Conservation (phyloP, 179 eudicot genomes). For the Silene coronaria region DNA sequence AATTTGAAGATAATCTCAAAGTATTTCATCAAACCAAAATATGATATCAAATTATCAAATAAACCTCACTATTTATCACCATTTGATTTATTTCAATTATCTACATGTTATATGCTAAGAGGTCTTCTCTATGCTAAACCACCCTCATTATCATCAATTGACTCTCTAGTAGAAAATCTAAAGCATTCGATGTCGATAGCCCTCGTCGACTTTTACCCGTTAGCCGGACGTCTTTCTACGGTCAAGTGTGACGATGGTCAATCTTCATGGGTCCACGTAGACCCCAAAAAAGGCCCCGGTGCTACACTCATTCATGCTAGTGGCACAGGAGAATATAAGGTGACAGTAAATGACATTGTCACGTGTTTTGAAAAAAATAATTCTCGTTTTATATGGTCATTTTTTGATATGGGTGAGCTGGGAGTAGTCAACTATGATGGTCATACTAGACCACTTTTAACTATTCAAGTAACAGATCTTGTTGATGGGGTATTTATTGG, state of each 20-base stretch:
- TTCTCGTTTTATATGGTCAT: not conserved
- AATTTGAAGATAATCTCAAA: conserved; percentile 8
- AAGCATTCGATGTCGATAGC: not conserved
- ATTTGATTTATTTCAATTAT: conserved; percentile 5
- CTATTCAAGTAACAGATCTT: conserved; percentile 15
- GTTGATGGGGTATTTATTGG: conserved; percentile 12
- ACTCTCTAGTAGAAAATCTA: not conserved
- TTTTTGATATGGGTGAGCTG: not conserved
- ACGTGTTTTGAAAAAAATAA: conserved; percentile 1
- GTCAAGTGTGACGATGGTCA: not conserved
- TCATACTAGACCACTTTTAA: not conserved
- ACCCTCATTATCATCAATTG: not conserved
- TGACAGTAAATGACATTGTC: not conserved
- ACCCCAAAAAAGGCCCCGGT: not conserved
- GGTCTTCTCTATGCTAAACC: conserved; percentile 16
- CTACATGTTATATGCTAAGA: not conserved
- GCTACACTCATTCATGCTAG: conserved; percentile 6
- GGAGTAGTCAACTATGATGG: conserved; percentile 1
- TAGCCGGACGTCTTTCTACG: conserved; percentile 7
- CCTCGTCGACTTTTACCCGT: conserved; percentile 12
- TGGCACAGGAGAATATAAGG: not conserved
- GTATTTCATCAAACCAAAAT: conserved; percentile 6
- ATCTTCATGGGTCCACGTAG: not conserved
- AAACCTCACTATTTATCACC: not conserved
- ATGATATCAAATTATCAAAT: not conserved